Base-by-base conservation (phyloP, 164 flowering plant genomes). In the Magnolia sinica region DNA sequence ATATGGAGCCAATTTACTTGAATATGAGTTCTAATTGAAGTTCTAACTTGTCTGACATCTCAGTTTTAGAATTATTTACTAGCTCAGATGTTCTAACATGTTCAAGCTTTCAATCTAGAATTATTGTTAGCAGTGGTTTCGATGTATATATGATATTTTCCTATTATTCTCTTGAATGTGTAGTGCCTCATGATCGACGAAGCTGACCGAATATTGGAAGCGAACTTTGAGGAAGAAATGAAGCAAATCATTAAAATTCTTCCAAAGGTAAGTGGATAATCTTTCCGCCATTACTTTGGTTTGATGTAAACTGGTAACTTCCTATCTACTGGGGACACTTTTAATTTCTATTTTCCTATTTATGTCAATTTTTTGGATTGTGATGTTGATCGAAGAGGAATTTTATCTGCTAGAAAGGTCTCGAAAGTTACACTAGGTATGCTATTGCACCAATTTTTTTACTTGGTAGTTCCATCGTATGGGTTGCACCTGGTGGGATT, bases 181-280 rank as follows among this genome's bases (percentile, higher is more conserved):
- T 89, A 96, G 98, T 91, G 95, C 84, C 90, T 96, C n/a, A 64
- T 89, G 58, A 91, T 94, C 79, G 99, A 94, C 87, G 98, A 96
- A 88, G 99, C 98, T 79, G 98, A 96, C 79, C 85, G 98, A 81
- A 88, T 96, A 63, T 75, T 96, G 87, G 98, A 96, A 81, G 88
- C 89, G 2, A 94, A 94, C 75, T 96, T 96, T 81, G 98, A 94
- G 85, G 98, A 94, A 74, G 98, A 94, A 78, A 93, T 96, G 98
- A 93, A 80, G 80, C 93, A 94, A 79, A 96, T 96, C 71, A 82
- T 96, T 72, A 92, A 88, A 79, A 71, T 88, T 82, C 81, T 96
- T 65, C 98, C 98, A 2, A 94, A 94, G 97, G 99, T 91, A 79
- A 45, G 31, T 49, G 24, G 9, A 68, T 14, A 16, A 29, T 68